phyloP scores from a whole-genome alignment of 2,329 filamentous ascomycete genomes.

The Monilinia laxa region DNA sequence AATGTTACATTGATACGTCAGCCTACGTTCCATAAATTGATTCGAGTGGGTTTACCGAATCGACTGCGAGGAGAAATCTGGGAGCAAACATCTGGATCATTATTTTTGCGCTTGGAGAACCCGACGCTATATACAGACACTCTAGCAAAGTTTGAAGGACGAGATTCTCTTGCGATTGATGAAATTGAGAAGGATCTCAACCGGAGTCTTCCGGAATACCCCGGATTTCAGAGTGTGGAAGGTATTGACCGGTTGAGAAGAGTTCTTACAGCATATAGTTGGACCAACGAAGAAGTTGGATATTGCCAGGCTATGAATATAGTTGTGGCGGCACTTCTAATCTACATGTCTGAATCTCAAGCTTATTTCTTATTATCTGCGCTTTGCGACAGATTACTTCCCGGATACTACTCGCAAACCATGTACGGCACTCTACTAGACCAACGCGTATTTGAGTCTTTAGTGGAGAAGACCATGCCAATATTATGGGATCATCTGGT shows the following conservation, averaged over 20 bases:
- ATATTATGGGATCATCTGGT: constrained; percentile 98
- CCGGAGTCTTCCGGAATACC: constrained; percentile 92
- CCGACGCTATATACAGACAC: constrained; percentile 84
- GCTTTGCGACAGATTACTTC: constrained; percentile 87
- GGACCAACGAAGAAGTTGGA: constrained; percentile 91
- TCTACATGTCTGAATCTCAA: constrained; percentile 96
- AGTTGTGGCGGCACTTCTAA: constrained; percentile 93
- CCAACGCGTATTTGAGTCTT: constrained; percentile 93
- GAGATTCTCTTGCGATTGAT: constrained; percentile 91
- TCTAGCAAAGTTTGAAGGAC: constrained; percentile 75
- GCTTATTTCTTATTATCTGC: constrained; percentile 92
- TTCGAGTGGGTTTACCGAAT: constrained; percentile 92
- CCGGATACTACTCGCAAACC: constrained; percentile 96
- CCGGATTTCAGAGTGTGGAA: constrained; percentile 94
- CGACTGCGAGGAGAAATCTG: constrained; percentile 90
- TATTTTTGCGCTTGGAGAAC: constrained; percentile 83
- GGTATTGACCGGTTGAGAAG: constrained; percentile 86
- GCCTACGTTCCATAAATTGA: constrained; percentile 96
- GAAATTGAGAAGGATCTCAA: constrained; percentile 99
- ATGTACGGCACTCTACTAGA: constrained; percentile 98
- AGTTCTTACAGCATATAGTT: constrained; percentile 95
- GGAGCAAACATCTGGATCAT: constrained; percentile 89
- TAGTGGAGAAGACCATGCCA: constrained; percentile 99
- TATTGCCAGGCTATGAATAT: constrained; percentile 99
- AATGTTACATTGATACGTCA: constrained; percentile 91